Evolutionary conservation across 345 rosid genomes (phyloP).

Genomic region (Acer campestre): DNA sequence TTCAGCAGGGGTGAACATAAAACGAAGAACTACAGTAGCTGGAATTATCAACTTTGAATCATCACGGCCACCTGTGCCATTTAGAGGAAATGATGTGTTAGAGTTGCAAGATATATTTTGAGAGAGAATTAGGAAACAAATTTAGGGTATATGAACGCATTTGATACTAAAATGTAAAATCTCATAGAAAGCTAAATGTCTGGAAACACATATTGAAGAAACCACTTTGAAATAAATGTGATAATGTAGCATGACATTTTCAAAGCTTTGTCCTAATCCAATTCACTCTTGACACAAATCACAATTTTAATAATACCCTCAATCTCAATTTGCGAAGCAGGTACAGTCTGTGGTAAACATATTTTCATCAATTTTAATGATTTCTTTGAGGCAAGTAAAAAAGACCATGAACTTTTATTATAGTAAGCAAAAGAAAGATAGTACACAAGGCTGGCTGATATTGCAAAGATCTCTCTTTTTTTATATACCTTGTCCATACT

Average conservation of each 20-base stretch:
- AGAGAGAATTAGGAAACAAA: background rate
- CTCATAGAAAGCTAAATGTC: conserved; percentile 2
- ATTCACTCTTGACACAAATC: background rate
- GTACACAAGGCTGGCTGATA: background rate
- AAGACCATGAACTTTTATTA: background rate
- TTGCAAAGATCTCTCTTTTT: background rate
- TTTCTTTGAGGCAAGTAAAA: background rate
- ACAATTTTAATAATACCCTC: background rate
- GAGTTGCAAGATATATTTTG: background rate
- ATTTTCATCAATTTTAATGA: background rate
- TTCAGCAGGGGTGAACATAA: conserved; percentile 87
- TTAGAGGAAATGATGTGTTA: conserved; percentile 12
- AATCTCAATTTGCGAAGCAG: conserved; percentile 1
- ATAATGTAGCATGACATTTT: background rate
- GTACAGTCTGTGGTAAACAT: background rate
- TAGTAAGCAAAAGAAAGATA: background rate
- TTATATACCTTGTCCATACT: background rate
- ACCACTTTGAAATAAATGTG: background rate
- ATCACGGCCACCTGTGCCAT: conserved; percentile 82
- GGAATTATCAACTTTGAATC: conserved; percentile 84
- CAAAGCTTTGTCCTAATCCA: background rate
- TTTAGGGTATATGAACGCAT: background rate
- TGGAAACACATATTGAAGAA: background rate
- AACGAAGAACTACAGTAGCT: conserved; percentile 72
- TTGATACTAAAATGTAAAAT: background rate